Evolutionary conservation across 1,284 basidiomycete species (phyloP), one percentile per base, ranked within the genome.

Genomic region (Fomitopsis palustris): DNA sequence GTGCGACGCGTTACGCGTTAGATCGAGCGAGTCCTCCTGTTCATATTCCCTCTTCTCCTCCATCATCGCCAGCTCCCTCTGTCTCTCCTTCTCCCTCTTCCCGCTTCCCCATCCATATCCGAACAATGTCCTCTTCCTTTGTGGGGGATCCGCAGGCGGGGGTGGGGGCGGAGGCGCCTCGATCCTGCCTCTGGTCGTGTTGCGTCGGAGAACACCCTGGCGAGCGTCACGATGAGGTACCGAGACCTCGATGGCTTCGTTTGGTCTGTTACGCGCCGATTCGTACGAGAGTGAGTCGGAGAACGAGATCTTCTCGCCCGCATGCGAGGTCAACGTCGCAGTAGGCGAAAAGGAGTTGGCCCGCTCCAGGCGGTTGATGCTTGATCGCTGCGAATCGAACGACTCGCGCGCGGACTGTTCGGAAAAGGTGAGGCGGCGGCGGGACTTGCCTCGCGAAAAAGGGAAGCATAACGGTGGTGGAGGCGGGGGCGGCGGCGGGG

Each of bases 81-180:
- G 58, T 75, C 74, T 53, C 61, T 82, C 74, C 55, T 85, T 85
- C 64, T 80, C 79, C 61, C 79, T 78, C 73, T 77, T 85, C 54
- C 86, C 86, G 42, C 84, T 61, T 0, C 86, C 85, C 86, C 86
- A 88, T 33, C 87, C 87, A 70, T 88, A 90, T 74, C 83, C 86
- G 67, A 75, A 42, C 21, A 38, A 82, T 8, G 70, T 63, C 53
- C 71, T 75, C 62, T 72, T 74, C 23, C 70, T 73, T 84, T 64
- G 61, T 25, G 61, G 56, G 53, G 62, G 29, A 42, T 49, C 39
- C 17, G 49, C 51, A 16, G 47, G 53, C 25, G 61, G 74, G 73
- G 47, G 53, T n/a, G 61, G 74, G 73, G 5, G 78, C 76, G 8
- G 73, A 73, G 45, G 75, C 72, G 57, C 74, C 49, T 52, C 31